Base-by-base conservation (phyloP, 2,329 filamentous ascomycete genomes). In the Raffaelea ambrosiae region DNA sequence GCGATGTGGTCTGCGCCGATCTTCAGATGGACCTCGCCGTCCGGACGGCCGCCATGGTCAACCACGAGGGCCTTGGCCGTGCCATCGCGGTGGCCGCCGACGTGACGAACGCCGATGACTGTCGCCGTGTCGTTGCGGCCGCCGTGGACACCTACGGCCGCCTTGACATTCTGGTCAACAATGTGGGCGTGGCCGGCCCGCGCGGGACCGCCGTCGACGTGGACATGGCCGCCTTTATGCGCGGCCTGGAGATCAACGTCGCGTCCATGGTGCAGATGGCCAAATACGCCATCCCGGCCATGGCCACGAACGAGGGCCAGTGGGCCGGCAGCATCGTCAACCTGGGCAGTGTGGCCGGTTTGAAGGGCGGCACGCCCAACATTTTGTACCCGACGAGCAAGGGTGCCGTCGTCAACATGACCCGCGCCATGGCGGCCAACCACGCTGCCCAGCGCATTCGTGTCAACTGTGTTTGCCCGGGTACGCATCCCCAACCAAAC, bases 221-320 rank as follows among this genome's bases (percentile, higher is more conserved):
- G 1, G 76, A 83, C 54, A 73, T 81, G 67, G 68, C 59, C 0
- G 66, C 68, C 11, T 85, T 77, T 77, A 67, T 72, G 0, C 68
- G 67, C 46, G 70, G 73, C 0, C 67, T 85, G 49, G 69, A 79
- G 38, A 64, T 83, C 43, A 85, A 85, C 55, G 76, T 85, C 4
- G 71, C 71, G 4, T 80, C 74, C 54, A 84, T 84, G 80, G 73
- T 84, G 20, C 65, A 75, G 47, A 83, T 84, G 77, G 66, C 68
- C 19, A 81, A 81, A 54, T 74, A 76, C 54, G 72, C 72, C 0
- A 72, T 85, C 26, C 80, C 80, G 0, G 72, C 65, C 4, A 84
- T 84, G 79, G 52, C 54, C 19, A 68, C 66, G 47, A 81, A 82
- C 46, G 63, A 69, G 8, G 67, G 81, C 3, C 23, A 23, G 43